These are phyloP conservation scores for Xylaria palmicola DNA, from an alignment of 495 filamentous ascomycete species.

Conservation along the genomic window DNA sequence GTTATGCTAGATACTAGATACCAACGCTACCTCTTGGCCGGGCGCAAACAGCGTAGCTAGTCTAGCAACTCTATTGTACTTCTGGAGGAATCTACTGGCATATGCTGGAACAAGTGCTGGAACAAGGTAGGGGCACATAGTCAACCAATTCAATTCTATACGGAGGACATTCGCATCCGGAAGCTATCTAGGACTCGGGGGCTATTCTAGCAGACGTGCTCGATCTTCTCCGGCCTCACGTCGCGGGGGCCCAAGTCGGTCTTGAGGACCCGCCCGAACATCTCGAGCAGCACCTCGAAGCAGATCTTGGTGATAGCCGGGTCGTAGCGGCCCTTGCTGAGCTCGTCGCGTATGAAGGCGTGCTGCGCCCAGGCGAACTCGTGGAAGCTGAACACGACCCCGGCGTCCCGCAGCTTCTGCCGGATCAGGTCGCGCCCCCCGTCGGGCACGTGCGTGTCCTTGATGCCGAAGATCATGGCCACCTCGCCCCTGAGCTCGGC, in stretches of 20 bases:
- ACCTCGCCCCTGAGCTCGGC: slow-evolving; percentile 77
- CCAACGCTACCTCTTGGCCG: background rate
- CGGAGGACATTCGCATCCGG: background rate
- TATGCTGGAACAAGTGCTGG: too few species aligned
- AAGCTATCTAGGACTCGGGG: background rate
- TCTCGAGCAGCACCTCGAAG: slow-evolving; percentile 85
- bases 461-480: slow-evolving; percentile 81
- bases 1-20: too few species aligned
- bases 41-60: background rate
- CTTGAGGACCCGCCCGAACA: slow-evolving; percentile 78
- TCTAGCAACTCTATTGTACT: too few species aligned
- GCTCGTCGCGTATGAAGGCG: slow-evolving; percentile 94
- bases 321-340: slow-evolving; percentile 91
- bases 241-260: slow-evolving; percentile 65
- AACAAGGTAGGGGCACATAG: too few species aligned
- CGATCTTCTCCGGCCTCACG: slow-evolving; percentile 49
- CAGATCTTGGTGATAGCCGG: slow-evolving; percentile 83
- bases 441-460: slow-evolving; percentile 87
- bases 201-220: slow-evolving; percentile 55
- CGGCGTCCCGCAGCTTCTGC: slow-evolving; percentile 73
- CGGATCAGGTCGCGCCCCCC: slow-evolving; percentile 84
- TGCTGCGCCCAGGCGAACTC: slow-evolving; percentile 92
- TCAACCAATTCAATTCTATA: too few species aligned
- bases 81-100: too few species aligned
- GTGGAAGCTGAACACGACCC: slow-evolving; percentile 77